Conservation (phyloP, 164 flowering plant species). For the Platanus orientalis region DNA sequence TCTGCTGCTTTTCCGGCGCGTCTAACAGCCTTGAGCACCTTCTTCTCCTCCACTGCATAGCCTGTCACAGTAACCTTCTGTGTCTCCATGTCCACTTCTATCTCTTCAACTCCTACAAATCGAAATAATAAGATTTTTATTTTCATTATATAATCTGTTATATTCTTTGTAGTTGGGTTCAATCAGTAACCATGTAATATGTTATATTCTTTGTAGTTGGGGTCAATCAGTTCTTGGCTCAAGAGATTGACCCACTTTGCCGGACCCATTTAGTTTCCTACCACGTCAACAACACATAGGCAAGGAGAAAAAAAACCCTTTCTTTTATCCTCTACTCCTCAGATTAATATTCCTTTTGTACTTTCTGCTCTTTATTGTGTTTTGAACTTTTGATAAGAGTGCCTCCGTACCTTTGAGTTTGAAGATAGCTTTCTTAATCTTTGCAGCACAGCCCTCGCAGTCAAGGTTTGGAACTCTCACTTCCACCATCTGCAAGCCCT, state of each 20-base stretch:
- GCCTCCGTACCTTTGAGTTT: conserved; percentile 58
- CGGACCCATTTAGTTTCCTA: no score
- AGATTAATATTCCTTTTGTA: no score
- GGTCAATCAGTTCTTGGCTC: no score
- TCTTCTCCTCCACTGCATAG: conserved; percentile 53
- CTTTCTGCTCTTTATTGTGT: no score
- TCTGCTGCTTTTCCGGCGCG: conserved; percentile 69
- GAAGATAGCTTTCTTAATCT: conserved; percentile 58
- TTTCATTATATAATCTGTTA: no score
- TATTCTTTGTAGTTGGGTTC: no score
- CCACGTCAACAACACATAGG: not conserved
- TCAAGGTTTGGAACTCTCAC: conserved; percentile 75
- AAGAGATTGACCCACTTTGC: no score
- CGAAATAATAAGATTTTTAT: no score
- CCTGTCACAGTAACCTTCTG: conserved; percentile 71
- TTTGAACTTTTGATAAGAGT: no score
- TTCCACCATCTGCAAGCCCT: conserved; percentile 50
- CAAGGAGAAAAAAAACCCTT: not conserved
- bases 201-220: no score
- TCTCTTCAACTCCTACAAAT: conserved; percentile 58
- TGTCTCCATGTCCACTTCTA: conserved; percentile 69
- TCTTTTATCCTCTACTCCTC: not conserved
- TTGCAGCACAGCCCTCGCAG: conserved; percentile 73
- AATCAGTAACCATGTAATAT: no score
- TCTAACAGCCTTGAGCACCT: conserved; percentile 65